Evolutionary conservation across 768 basidiomycete genomes (phyloP).

Genomic region (Termitomyces sp.): DNA sequence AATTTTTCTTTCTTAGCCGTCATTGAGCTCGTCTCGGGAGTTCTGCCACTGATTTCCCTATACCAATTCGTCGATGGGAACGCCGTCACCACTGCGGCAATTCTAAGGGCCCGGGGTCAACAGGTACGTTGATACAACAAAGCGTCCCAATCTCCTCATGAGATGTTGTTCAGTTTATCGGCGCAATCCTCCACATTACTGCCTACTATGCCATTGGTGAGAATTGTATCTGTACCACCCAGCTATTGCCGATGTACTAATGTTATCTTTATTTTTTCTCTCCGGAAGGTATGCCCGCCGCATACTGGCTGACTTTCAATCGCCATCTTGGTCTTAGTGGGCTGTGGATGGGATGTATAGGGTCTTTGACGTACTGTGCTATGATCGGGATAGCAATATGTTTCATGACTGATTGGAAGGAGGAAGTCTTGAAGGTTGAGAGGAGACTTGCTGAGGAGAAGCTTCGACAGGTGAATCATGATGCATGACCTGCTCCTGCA

Average conservation of each 20-base stretch:
- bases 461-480: neutral
- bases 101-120: too few relatives aligned
- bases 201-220: slow-evolving; percentile 6
- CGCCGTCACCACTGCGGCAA: too few relatives aligned
- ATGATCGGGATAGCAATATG: slow-evolving; percentile 32
- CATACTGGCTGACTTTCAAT: slow-evolving; percentile 51
- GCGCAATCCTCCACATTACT: too few relatives aligned
- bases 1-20: too few relatives aligned
- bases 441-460: slow-evolving; percentile 5
- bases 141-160: too few relatives aligned
- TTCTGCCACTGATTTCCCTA: too few relatives aligned
- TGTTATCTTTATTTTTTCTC: neutral
- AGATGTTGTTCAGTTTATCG: too few relatives aligned
- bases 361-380: slow-evolving; percentile 37
- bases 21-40: too few relatives aligned
- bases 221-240: neutral
- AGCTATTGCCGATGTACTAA: neutral
- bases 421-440: slow-evolving; percentile 41
- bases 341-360: slow-evolving; percentile 61
- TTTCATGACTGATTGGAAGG: slow-evolving; percentile 42
- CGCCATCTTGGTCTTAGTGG: slow-evolving; percentile 41
- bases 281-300: slow-evolving; percentile 50
- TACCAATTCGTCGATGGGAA: too few relatives aligned
- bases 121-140: too few relatives aligned
- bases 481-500: neutral